Conservation (phyloP, 768 basidiomycete species). For the Gautieria morchelliformis region DNA sequence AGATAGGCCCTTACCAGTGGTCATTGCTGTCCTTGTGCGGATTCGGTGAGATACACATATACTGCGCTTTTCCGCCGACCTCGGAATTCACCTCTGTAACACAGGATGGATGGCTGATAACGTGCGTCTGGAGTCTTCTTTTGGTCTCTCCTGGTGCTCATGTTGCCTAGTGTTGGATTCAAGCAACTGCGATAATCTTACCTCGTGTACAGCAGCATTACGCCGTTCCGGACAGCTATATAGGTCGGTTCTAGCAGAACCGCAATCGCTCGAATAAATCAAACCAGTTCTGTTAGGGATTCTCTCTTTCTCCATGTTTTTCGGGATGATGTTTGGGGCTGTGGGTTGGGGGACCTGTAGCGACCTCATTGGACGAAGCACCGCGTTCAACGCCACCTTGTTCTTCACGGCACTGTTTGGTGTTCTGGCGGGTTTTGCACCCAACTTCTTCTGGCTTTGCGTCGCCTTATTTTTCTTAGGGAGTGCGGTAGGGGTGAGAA, state of each 20-base stretch:
- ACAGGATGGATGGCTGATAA: constrained; percentile 92
- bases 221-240: constrained; percentile 33
- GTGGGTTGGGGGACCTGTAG: constrained; percentile 90
- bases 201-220: constrained; percentile 94
- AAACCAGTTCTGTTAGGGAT: constrained; percentile 63
- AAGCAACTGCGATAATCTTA: constrained; percentile 86
- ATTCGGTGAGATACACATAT: constrained; percentile 52
- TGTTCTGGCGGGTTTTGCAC: constrained; percentile 63
- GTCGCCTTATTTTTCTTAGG: constrained; percentile 78
- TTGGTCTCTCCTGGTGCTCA: background rate
- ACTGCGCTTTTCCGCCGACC: background rate
- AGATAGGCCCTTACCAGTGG: constrained; percentile 68
- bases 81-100: background rate
- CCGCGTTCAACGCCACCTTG: constrained; percentile 89
- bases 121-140: constrained; percentile 32
- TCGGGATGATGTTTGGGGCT: constrained; percentile 96
- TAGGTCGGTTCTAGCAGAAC: constrained; percentile 8
- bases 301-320: constrained; percentile 83
- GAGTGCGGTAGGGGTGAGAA: constrained; percentile 81
- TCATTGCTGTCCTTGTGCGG: constrained; percentile 75
- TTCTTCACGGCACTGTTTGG: constrained; percentile 89
- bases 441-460: constrained; percentile 61
- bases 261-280: background rate
- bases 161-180: constrained; percentile 75
- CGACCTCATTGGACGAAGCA: constrained; percentile 78